phyloP scores from a whole-genome alignment of 495 filamentous ascomycete species.

The Lasiosphaeris hirsuta region DNA sequence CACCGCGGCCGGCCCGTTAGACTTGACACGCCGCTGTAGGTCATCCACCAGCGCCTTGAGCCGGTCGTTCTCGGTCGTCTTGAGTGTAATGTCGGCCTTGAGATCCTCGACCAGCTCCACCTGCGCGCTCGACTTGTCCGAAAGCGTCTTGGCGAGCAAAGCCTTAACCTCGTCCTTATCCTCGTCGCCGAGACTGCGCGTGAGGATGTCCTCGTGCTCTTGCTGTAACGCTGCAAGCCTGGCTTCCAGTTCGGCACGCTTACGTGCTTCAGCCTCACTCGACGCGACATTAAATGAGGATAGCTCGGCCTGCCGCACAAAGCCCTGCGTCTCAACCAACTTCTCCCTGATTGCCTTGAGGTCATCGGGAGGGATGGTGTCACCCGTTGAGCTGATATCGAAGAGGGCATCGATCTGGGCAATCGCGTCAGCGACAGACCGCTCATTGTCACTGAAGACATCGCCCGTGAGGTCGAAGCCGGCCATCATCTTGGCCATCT shows the following conservation, averaged over 20 bases:
- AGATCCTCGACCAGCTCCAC: conserved; percentile 67
- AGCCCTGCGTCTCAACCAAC: conserved; percentile 83
- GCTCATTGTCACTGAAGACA: conserved; percentile 86
- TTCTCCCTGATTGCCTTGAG: conserved; percentile 70
- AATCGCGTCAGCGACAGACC: conserved; percentile 75
- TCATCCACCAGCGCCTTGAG: conserved; percentile 74
- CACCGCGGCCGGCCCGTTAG: conserved; percentile 42
- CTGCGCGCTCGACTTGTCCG: conserved; percentile 67
- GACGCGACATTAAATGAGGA: conserved; percentile 55
- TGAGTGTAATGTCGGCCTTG: conserved; percentile 64
- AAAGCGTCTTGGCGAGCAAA: conserved; percentile 71
- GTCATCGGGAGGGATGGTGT: conserved; percentile 77
- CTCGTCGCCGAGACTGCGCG: conserved; percentile 71
- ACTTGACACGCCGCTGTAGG: conserved; percentile 65
- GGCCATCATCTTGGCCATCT: conserved; percentile 99
- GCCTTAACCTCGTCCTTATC: conserved; percentile 81
- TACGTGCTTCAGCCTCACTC: conserved; percentile 63
- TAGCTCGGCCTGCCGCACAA: conserved; percentile 89
- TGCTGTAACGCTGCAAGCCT: conserved; percentile 67
- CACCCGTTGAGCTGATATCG: conserved; percentile 69
- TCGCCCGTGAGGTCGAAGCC: conserved; percentile 91
- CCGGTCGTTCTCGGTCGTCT: conserved; percentile 71
- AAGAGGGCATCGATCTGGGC: conserved; percentile 75
- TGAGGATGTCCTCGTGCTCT: conserved; percentile 77
- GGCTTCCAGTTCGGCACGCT: conserved; percentile 68